phyloP scores from a whole-genome alignment of 2,329 filamentous ascomycete genomes.

The Aspergillus texensis region DNA sequence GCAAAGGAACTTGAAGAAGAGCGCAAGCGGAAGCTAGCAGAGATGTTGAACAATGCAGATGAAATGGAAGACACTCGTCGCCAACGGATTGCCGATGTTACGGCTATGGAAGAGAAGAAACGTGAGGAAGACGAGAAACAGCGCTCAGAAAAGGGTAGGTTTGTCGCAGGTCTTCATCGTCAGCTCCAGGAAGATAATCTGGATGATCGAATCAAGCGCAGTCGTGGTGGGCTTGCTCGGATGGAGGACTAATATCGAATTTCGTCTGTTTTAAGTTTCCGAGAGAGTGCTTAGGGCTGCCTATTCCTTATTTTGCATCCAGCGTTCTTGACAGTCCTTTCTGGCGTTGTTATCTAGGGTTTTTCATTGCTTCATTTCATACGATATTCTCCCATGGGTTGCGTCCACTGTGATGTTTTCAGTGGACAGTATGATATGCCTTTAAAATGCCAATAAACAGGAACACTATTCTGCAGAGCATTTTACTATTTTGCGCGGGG shows the following conservation, averaged over 20 bases:
- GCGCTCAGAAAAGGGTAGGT: constrained; percentile 38
- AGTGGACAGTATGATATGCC: not conserved
- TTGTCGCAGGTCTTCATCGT: constrained; percentile 37
- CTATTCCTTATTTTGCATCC: not conserved
- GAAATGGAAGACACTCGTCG: constrained; percentile 72
- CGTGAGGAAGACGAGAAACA: constrained; percentile 66
- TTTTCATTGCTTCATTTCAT: not conserved
- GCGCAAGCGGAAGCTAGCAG: constrained; percentile 60
- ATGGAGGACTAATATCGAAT: constrained; percentile 26
- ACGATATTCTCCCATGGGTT: not conserved
- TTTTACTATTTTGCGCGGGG: not conserved
- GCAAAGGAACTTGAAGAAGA: constrained; percentile 35
- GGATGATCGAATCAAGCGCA: constrained; percentile 38
- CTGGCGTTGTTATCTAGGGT: not conserved
- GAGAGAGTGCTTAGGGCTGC: not conserved
- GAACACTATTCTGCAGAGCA: not conserved
- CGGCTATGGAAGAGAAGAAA: constrained; percentile 65
- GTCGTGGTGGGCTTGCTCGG: constrained; percentile 35
- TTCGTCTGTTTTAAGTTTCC: not conserved
- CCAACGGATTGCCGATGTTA: constrained; percentile 67
- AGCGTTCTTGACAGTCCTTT: constrained; percentile 4
- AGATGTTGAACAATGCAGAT: constrained; percentile 72
- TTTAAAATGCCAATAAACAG: not conserved
- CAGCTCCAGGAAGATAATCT: constrained; percentile 39
- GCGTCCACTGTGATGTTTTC: not conserved